Conservation (phyloP, 1,139 yeast genomes). For the Blastobotrys aristatus region DNA sequence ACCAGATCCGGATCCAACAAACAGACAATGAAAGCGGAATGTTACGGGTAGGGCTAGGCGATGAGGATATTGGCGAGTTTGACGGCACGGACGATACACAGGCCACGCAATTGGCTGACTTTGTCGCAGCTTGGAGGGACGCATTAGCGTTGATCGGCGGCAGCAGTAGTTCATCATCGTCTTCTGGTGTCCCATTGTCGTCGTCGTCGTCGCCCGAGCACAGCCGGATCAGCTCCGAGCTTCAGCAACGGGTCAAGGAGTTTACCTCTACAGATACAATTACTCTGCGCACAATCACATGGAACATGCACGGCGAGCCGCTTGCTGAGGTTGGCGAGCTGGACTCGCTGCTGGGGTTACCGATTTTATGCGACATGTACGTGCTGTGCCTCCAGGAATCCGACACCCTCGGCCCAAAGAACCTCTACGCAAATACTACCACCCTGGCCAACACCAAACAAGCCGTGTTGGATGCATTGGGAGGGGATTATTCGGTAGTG, state of each 20-base stretch:
- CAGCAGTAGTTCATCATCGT: neutral
- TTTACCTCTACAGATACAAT: constrained; percentile 21
- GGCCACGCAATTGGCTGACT: constrained; percentile 22
- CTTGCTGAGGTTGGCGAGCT: constrained; percentile 26
- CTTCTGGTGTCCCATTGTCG: neutral
- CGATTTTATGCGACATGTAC: constrained; percentile 36
- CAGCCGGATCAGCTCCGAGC: constrained; percentile 4
- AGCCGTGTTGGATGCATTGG: constrained; percentile 30
- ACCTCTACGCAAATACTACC: constrained; percentile 40
- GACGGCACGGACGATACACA: constrained; percentile 15
- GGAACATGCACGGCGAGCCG: constrained; percentile 46
- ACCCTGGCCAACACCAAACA: constrained; percentile 40
- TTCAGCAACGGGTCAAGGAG: constrained; percentile 3
- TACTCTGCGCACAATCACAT: constrained; percentile 36
- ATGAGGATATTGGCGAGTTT: constrained; percentile 27
- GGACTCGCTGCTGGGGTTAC: constrained; percentile 24
- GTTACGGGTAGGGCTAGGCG: constrained; percentile 23
- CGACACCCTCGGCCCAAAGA: constrained; percentile 43
- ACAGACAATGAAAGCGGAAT: constrained; percentile 4
- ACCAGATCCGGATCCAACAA: constrained; percentile 12
- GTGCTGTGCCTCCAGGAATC: constrained; percentile 50
- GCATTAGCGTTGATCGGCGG: constrained; percentile 17
- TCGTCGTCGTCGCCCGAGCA: neutral
- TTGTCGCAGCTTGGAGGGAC: constrained; percentile 27
- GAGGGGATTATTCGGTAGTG: constrained; percentile 27